A percentile compares a stretch with the other conserved stretches of the same genome.
These are phyloP conservation scores for Phialocephala sp. DNA, from an alignment of 2,329 filamentous ascomycete genomes.

Conservation along the genomic window DNA sequence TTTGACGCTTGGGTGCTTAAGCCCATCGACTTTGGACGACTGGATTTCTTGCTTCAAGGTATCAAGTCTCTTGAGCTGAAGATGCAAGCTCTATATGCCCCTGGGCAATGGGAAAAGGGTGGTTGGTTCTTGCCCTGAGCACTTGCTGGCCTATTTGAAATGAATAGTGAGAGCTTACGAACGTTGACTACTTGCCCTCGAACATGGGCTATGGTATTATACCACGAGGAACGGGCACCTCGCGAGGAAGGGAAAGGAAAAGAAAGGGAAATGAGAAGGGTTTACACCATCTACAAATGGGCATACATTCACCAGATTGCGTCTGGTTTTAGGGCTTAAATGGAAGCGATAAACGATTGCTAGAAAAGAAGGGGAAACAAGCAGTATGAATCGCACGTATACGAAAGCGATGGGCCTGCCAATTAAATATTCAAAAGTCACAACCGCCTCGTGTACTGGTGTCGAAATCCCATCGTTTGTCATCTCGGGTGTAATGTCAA, in stretches of 20 bases:
- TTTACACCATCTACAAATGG: neutral
- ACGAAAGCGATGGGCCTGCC: slow-evolving; percentile 6
- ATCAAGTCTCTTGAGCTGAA: slow-evolving; percentile 24
- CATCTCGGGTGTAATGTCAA: no score
- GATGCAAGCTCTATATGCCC: slow-evolving; percentile 23
- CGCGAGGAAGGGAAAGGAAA: no score
- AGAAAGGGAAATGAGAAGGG: neutral
- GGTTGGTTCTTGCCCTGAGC: slow-evolving; percentile 35
- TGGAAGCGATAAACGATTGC: neutral
- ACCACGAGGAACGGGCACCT: neutral
- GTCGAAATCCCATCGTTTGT: no score
- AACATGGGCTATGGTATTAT: neutral
- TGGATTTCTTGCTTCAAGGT: slow-evolving; percentile 30
- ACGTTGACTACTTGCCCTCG: neutral
- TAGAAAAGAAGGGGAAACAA: neutral
- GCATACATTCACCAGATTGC: neutral
- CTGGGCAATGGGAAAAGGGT: slow-evolving; percentile 31
- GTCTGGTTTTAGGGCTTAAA: neutral
- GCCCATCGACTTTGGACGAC: slow-evolving; percentile 30
- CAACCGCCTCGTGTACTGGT: neutral
- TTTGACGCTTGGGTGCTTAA: slow-evolving; percentile 36
- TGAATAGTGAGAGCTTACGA: neutral
- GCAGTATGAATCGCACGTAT: neutral
- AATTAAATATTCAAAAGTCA: neutral
- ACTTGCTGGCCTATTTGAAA: neutral